A percentile compares a stretch with the other conserved stretches of the same genome.
Conservation (phyloP, 306 rosid genomes). For the Dryas drummondii region DNA sequence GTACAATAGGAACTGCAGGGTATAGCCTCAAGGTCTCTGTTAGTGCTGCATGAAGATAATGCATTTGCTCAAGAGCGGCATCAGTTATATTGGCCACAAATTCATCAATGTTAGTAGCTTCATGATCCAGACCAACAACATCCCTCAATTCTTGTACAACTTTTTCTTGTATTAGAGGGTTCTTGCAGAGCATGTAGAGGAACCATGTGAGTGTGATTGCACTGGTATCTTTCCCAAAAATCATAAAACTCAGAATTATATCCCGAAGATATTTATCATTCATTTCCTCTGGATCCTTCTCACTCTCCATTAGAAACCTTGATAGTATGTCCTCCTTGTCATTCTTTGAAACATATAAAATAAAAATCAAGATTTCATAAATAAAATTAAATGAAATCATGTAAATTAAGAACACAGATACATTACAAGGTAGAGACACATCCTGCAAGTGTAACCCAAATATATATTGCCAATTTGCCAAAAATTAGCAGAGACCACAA, state of each 20-base stretch:
- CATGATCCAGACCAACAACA: slow-evolving; percentile 35
- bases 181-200: slow-evolving; percentile 72
- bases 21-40: slow-evolving; percentile 81
- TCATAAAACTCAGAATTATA: slow-evolving; percentile 61
- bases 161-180: slow-evolving; percentile 68
- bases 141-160: slow-evolving; percentile 64
- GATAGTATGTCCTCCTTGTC: slow-evolving; percentile 75
- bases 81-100: slow-evolving; percentile 50
- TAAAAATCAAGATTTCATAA: slow-evolving; percentile 2
- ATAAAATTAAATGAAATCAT: neutral
- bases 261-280: slow-evolving; percentile 64
- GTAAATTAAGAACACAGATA: neutral
- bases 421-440: neutral
- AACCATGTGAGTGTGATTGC: slow-evolving; percentile 82
- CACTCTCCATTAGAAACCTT: slow-evolving; percentile 71
- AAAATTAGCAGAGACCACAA: too few relatives aligned
- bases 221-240: slow-evolving; percentile 74
- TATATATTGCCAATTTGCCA: neutral
- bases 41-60: slow-evolving; percentile 76
- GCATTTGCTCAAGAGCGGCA: slow-evolving; percentile 60
- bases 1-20: slow-evolving; percentile 67
- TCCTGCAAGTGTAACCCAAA: neutral
- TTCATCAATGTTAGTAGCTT: slow-evolving; percentile 36
- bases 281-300: slow-evolving; percentile 52
- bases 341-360: slow-evolving; percentile 29